Evolutionary conservation across 1,284 basidiomycete species (phyloP).

Genomic region (Kwoniella shivajii): DNA sequence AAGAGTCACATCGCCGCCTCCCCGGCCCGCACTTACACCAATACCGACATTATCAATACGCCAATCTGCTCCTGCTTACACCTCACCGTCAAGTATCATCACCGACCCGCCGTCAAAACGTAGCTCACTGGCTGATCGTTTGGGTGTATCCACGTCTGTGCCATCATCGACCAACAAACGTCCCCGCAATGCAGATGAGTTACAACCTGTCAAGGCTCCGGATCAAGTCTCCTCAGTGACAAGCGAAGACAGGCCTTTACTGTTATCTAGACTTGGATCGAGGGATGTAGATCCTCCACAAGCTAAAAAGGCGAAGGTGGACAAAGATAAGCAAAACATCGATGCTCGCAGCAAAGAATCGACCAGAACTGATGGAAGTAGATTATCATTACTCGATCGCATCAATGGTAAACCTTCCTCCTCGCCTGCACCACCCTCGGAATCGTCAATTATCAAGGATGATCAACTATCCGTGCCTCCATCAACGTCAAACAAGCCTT

Average conservation of each 20-base stretch:
- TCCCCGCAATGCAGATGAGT: conserved; percentile 1
- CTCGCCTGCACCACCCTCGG: not conserved
- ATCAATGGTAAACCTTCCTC: conserved; percentile 6
- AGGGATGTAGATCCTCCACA: not conserved
- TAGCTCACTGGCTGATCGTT: conserved; percentile 9
- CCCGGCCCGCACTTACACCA: no score
- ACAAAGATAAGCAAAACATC: not conserved
- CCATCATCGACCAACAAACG: conserved; percentile 4
- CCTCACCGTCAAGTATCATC: no score
- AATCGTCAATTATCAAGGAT: not conserved
- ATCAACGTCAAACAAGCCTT: not conserved
- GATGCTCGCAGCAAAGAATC: not conserved
- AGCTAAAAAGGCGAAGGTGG: conserved; percentile 5
- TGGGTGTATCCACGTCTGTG: conserved; percentile 4
- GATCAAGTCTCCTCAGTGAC: not conserved
- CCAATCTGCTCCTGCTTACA: no score
- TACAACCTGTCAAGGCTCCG: not conserved
- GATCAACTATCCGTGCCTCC: not conserved
- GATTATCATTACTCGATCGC: conserved; percentile 8
- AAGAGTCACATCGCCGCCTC: no score
- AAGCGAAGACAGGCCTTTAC: not conserved
- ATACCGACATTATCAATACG: no score
- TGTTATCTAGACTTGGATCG: conserved; percentile 11
- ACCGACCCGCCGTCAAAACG: not conserved
- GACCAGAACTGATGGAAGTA: not conserved